Evolutionary conservation across 2,329 filamentous ascomycete genomes (phyloP), one percentile per base, ranked within the genome.

Genomic region (Aspergillus japonicus): DNA sequence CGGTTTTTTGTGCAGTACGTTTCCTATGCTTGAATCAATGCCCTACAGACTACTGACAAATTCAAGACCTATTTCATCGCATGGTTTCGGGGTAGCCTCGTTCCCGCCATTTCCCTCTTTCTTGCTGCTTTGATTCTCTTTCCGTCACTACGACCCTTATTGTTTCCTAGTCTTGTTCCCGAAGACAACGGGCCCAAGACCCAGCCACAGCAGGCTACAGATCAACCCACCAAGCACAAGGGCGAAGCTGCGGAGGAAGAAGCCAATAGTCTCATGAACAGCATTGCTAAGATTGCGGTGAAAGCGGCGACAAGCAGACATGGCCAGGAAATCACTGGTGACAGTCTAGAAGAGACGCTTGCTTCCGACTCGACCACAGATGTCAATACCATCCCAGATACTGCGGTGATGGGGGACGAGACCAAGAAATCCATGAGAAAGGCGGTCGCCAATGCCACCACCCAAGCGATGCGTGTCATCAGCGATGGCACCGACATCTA

Each of bases 211-310:
- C 14, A 44, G 7, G 16, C 39, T 16, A 44, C 39, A 44, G 39
- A 7, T n/a, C 39, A 16, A 19, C 6, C 39, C 39, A 44, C 5
- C 14, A 44, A 44, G 39, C 39, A 44, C 75, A 88, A 91, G 71
- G 91, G 91, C 26, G 91, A 95, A 72, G 90, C 90, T 0, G 89
- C 92, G 0, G 91, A 96, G 73, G 86, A 90, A 62, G 91, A 96
- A 72, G 91, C 91, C 2, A 88, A 84, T 63, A 93, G 91, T 70
- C 89, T 96, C 62, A 88, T 95, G 63, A 89, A 88, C 61, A 86
- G 87, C 39, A 87, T 95, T 57, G 85, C 88, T 8, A 83, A 85
- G 19, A 85, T 95, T 10, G 88, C 90, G 1, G 77, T 95, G 29
- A 88, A 88, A 57, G 90, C 89, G 66, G 90, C 90, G 2, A 86